Percentiles rank a stretch among this genome's conserved stretches.
Conservation (phyloP, 1,284 basidiomycete species). For the Somion occarium region DNA sequence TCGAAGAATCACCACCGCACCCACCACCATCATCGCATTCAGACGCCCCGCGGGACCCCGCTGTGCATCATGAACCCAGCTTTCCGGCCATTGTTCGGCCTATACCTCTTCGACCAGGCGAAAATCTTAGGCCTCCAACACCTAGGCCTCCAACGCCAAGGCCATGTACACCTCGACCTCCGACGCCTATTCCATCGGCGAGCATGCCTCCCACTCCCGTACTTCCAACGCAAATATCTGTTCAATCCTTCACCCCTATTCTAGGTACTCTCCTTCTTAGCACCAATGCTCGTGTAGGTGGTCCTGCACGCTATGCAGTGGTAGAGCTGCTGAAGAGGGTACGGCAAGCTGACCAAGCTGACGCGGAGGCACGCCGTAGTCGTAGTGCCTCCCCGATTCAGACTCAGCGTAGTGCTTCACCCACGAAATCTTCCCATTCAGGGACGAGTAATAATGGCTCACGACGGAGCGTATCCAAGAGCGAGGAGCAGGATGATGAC, state of each 20-base stretch:
- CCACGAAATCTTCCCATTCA: not conserved
- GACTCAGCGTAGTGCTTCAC: not conserved
- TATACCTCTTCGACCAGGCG: not conserved
- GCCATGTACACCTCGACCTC: conserved; percentile 11
- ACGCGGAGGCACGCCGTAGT: conserved; percentile 7
- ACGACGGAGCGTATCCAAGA: too few species aligned
- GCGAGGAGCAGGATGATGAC: conserved; percentile 26
- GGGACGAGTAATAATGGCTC: not conserved
- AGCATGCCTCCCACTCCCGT: conserved; percentile 3
- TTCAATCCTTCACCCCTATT: conserved; percentile 88
- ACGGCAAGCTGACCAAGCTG: conserved; percentile 39
- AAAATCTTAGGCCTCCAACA: conserved; percentile 19
- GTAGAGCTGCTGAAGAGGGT: conserved; percentile 74
- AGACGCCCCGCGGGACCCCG: not conserved
- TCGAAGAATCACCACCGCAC: not conserved
- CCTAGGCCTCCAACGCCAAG: not conserved
- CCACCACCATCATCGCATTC: not conserved
- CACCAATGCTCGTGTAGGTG: conserved; percentile 70
- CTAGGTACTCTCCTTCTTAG: conserved; percentile 86
- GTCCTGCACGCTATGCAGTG: conserved; percentile 71
- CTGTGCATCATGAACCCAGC: not conserved
- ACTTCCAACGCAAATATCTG: conserved; percentile 52
- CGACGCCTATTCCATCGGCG: conserved; percentile 14
- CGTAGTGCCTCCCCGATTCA: not conserved
- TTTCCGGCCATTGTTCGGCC: not conserved